phyloP scores from a whole-genome alignment of 257 asterid species.

The Pogostemon cablin region DNA sequence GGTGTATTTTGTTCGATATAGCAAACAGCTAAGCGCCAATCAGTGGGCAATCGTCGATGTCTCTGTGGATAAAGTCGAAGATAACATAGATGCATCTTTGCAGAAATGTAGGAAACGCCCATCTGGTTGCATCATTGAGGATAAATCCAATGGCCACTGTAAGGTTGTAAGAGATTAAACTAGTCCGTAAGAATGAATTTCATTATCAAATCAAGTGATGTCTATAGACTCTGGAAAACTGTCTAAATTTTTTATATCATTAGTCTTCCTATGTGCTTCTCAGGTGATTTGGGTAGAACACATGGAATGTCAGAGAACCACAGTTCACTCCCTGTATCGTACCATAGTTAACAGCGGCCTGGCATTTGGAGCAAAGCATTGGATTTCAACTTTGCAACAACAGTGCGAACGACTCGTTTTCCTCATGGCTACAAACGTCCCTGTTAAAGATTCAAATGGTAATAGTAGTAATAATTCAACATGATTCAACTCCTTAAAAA shows the following conservation, averaged over 20 bases:
- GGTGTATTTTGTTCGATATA: conserved; percentile 66
- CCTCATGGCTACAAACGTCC: conserved; percentile 84
- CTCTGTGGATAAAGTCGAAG: conserved; percentile 68
- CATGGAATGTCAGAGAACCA: conserved; percentile 63
- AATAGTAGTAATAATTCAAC: background rate
- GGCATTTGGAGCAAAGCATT: conserved; percentile 88
- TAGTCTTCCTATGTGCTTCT: background rate
- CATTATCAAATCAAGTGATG: background rate
- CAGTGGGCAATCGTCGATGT: conserved; percentile 88
- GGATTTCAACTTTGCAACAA: conserved; percentile 80
- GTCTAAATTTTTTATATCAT: conserved; percentile 15
- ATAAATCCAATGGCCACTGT: conserved; percentile 78
- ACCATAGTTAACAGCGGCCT: conserved; percentile 70
- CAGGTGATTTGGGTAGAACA: conserved; percentile 99
- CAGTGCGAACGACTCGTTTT: conserved; percentile 77
- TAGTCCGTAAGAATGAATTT: background rate
- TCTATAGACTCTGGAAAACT: background rate
- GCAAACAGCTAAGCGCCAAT: conserved; percentile 58
- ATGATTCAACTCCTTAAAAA: background rate
- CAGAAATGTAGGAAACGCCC: conserved; percentile 75
- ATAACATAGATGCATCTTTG: conserved; percentile 56
- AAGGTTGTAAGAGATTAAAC: conserved; percentile 53
- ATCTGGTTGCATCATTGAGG: conserved; percentile 90
- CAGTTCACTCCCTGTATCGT: conserved; percentile 63
- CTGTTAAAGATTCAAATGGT: conserved; percentile 80